Base-by-base conservation (phyloP, 2,329 filamentous ascomycete genomes). In the Penicillium sp. region DNA sequence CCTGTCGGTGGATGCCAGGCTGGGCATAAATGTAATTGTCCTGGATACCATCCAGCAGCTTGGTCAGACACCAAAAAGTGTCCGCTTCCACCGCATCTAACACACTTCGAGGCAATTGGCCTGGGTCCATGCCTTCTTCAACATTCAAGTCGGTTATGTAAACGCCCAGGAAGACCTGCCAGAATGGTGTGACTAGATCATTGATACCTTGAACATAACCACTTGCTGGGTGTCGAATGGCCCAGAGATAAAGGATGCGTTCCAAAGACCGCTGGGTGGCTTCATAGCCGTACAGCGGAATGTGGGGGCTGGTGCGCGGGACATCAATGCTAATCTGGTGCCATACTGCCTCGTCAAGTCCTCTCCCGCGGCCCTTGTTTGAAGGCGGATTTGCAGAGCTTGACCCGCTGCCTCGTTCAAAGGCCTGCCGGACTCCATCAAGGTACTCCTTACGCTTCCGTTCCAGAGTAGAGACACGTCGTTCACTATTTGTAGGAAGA, bases 251-350 rank as follows among this genome's bases (percentile, higher is more conserved):
- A 19, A 98, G 72, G 59, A 98, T 97, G 43, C 91, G 83, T 69
- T 98, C 94, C 13, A 98, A 74, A 1, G 89, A 96, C 48, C 90
- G 78, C 67, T 98, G 93, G 0, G 94, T 98, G 4, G 91, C 91
- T 69, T 97, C 91, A 65, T 95, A 97, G 57, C 88, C 81, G 71
- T 98, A 98, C 0, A 98, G 77, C 60, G 94, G 87, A 47, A 98
- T 84, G 69, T 97, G 93, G 10, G 93, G 93, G 65, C 95, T 97
- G 4, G 93, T 98, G 44, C 93, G 82, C 3, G 93, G 93, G 21
- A 97, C 88, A 65, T 98, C 93, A 63, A 98, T 98, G 69, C 89
- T 96, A 71, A 98, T 97, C 66, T 98, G 93, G 72, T 98, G 93
- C 93, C 93, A 98, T 52, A 98, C 83, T n/a, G 88, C 86, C 73